Evolutionary conservation across 2,329 filamentous ascomycete species (phyloP).

Genomic region (Exophiala calicioides): DNA sequence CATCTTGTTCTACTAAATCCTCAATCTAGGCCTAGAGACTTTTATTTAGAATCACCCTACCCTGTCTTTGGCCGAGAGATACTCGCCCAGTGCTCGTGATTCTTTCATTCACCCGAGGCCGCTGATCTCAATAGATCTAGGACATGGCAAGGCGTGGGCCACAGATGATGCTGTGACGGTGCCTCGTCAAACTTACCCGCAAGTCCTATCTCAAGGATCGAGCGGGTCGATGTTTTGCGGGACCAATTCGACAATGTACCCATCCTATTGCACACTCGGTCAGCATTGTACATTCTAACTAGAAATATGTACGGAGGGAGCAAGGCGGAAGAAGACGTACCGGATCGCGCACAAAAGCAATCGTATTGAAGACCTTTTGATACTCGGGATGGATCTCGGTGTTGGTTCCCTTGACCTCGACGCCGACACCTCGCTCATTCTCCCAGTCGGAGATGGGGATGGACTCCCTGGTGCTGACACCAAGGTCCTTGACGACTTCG

Average conservation of each 20-base stretch:
- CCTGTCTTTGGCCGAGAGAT: too few relatives aligned
- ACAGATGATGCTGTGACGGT: too few relatives aligned
- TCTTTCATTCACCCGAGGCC: too few relatives aligned
- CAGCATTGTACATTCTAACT: background rate
- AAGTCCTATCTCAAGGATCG: constrained; percentile 1
- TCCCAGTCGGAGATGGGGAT: constrained; percentile 41
- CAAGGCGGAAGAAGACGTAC: constrained; percentile 31
- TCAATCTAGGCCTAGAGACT: too few relatives aligned
- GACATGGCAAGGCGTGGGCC: too few relatives aligned
- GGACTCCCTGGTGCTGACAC: constrained; percentile 31
- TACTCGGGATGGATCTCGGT: constrained; percentile 39
- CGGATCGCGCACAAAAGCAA: constrained; percentile 44
- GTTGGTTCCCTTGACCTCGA: constrained; percentile 29
- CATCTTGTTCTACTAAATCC: too few relatives aligned
- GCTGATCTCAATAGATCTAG: too few relatives aligned
- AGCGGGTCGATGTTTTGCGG: constrained; percentile 3
- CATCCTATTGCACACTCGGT: background rate
- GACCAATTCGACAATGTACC: constrained; percentile 7
- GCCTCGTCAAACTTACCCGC: too few relatives aligned
- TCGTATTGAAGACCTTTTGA: constrained; percentile 38
- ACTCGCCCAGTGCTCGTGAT: too few relatives aligned
- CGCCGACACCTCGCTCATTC: constrained; percentile 35
- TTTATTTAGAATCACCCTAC: too few relatives aligned
- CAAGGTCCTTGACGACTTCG: constrained; percentile 39
- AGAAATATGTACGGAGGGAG: background rate